These are phyloP conservation scores for Phylloporus arenicola DNA, from an alignment of 768 basidiomycete genomes.

Conservation along the genomic window DNA sequence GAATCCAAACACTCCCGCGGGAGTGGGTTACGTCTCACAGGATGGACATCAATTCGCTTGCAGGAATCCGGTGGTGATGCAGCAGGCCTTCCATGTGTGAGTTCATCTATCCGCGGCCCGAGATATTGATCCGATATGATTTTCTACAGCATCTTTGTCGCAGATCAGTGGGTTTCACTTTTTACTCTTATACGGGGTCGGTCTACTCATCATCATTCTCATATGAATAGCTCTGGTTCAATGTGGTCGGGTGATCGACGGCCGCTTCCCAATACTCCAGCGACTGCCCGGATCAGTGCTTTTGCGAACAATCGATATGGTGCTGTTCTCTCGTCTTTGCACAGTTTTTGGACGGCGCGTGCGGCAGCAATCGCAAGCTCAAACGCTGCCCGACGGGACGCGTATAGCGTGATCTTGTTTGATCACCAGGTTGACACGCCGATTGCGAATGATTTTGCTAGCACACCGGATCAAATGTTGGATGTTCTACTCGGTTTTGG, in stretches of 20 bases:
- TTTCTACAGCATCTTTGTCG: slow-evolving; percentile 45
- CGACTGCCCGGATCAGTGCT: slow-evolving; percentile 31
- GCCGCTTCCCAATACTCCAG: slow-evolving; percentile 43
- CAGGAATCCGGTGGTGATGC: slow-evolving; percentile 46
- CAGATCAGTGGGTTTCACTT: slow-evolving; percentile 37
- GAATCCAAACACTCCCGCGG: slow-evolving; percentile 24
- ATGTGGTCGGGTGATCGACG: slow-evolving; percentile 40
- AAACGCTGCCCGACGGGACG: slow-evolving; percentile 38
- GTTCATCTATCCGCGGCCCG: slow-evolving; percentile 14
- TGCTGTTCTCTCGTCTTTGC: slow-evolving; percentile 51
- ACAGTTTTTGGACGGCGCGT: slow-evolving; percentile 54
- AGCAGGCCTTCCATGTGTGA: slow-evolving; percentile 58
- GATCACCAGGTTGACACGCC: slow-evolving; percentile 16
- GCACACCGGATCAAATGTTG: slow-evolving; percentile 42
- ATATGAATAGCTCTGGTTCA: slow-evolving; percentile 41
- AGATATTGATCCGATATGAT: background rate
- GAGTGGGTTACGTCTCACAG: slow-evolving; percentile 45
- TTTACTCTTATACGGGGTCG: background rate
- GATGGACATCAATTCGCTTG: slow-evolving; percentile 56
- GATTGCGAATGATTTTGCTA: slow-evolving; percentile 43
- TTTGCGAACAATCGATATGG: slow-evolving; percentile 47
- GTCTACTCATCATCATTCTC: background rate
- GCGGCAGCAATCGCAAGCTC: slow-evolving; percentile 30
- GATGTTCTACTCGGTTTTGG: slow-evolving; percentile 30
- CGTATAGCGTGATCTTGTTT: slow-evolving; percentile 54